Evolutionary conservation across 108 stramenopile species (phyloP), one percentile per base, ranked within the genome.

Genomic region (Phaeodactylum tricornutum): DNA sequence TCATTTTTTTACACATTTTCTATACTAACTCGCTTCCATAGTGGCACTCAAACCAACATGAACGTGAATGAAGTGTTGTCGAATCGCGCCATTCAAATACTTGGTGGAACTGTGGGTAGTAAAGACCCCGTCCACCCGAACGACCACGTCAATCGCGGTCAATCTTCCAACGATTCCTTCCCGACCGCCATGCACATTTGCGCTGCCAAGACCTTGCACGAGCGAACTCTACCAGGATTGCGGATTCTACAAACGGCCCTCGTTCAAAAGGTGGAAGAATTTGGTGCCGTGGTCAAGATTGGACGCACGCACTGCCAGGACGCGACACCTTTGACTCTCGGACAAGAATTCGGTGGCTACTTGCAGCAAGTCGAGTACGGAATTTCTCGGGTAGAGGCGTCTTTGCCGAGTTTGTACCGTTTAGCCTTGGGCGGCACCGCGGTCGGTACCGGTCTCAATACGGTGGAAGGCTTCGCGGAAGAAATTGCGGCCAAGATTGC

Each of bases 31-130:
- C n/a, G n/a, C n/a, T n/a, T n/a, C n/a, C n/a, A n/a, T 29, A 69
- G 66, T 23, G 98, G 98, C 0, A 99, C 98, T 4, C 98, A 99
- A 61, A 96, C 94, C 26, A 99, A 99, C 64, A 99, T 99, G 98
- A 99, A 99, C 65, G 89, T 89, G 23, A 99, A 99, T 66, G 96
- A 99, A 64, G 98, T 99, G 1, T 61, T 98, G 29, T 76, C 95
- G 14, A 98, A 98, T 67, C 75, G 95, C 21, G 95, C 96, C 14
- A 97, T 93, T 65, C 84, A 94, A 78, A 70, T 95, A 31, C 61
- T 97, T 19, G n/a, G 21, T 4, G 47, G 47, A 3, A 14, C 19
- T n/a, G 34, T 22, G 16, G 50, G 29, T 12, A 37, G 16, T 21
- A 52, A 52, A 29, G 34, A 9, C 2, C 34, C 32, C 12, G 50